Percentiles rank a stretch among this genome's conserved stretches.
Conservation (phyloP, 148 eudicot genomes). For the Rhododendron griersonianum region DNA sequence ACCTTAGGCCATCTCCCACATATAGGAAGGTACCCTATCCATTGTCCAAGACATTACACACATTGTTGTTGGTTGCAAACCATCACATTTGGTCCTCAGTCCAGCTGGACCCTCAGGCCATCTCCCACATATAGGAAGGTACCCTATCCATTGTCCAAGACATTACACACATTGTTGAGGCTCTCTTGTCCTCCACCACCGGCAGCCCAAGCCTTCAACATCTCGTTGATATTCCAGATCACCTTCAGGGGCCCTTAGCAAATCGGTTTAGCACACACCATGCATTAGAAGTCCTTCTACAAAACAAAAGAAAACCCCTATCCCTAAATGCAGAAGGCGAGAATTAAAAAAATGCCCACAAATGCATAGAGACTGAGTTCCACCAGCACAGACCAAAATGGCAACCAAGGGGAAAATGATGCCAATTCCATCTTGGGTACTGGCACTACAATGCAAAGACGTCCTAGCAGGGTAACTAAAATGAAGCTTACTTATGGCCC, state of each 20-base stretch:
- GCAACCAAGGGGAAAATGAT: neutral
- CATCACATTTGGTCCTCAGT: too few relatives aligned
- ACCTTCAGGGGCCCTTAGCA: neutral
- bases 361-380: neutral
- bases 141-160: too few relatives aligned
- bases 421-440: neutral
- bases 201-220: neutral
- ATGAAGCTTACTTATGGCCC: neutral
- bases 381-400: neutral
- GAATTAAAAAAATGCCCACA: neutral
- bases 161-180: too few relatives aligned
- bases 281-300: neutral
- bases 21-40: too few relatives aligned
- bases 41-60: too few relatives aligned
- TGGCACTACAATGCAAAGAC: neutral
- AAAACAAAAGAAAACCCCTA: neutral
- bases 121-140: too few relatives aligned
- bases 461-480: neutral
- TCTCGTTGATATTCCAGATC: neutral
- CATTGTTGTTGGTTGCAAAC: too few relatives aligned
- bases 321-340: neutral
- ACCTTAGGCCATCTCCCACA: too few relatives aligned
- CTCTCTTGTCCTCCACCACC: neutral
- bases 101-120: too few relatives aligned
- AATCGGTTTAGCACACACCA: neutral